Evolutionary conservation across 768 basidiomycete species (phyloP), one percentile per base, ranked within the genome.

Genomic region (Termitomyces sp.): DNA sequence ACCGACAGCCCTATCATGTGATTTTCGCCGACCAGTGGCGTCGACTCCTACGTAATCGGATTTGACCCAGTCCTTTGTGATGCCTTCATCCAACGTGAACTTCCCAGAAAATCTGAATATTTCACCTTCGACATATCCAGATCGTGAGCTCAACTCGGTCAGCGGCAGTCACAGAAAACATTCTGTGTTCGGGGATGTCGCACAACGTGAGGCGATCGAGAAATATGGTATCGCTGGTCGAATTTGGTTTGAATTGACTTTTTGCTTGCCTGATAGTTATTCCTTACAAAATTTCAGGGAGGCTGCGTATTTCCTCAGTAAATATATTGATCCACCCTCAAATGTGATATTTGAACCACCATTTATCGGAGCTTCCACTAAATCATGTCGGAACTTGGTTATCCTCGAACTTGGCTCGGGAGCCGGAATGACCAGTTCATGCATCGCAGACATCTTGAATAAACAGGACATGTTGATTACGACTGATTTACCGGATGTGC

Each of bases 381-480:
- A 25, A 21, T 5, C 37, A 14, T 23, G 21, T 34, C 37, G 53
- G 42, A 49, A 19, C 52, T 57, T 66, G 17, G 73, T 75, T 0
- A 71, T 85, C 14, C 67, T 96, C 51, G 92, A 95, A 70, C 78
- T 94, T 5, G 93, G 92, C 11, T 87, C 91, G 11, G 91, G 94
- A 2, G 80, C 84, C 19, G 85, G 91, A 21, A 72, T 86, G 52
- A 82, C 89, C 11, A 81, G 77, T 2, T 74, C 73, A 32, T 62
- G 64, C 37, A 65, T 80, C n/a, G 69, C 76, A 28, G 49, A 59
- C 9, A 28, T 64, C 17, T 63, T 79, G 1, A 55, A 73, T 10
- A 68, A 78, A 6, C 63, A 82, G 14, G 82, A 84, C 47, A 63
- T 74, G 3, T 55, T 78, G 35, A 75, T 89, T 19, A 77, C 79